Evolutionary conservation across 2,329 filamentous ascomycete species (phyloP).

Genomic region (Xylariales sp.): DNA sequence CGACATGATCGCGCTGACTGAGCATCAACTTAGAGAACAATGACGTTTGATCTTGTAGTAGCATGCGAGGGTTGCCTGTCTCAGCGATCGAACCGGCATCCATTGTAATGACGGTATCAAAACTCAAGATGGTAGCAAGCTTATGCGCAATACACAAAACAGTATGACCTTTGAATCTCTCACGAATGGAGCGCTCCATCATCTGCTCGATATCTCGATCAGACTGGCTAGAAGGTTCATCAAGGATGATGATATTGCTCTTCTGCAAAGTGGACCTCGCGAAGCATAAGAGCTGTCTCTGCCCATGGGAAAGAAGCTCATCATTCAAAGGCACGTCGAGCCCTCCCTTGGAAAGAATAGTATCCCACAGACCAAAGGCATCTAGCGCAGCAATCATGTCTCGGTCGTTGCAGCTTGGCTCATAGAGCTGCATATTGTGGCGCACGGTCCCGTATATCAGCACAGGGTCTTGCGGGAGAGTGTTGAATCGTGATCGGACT

Average conservation of each 20-base stretch:
- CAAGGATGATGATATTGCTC: slow-evolving; percentile 7
- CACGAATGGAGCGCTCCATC: background rate
- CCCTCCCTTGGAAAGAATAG: background rate
- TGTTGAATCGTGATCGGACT: background rate
- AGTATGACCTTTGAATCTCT: background rate
- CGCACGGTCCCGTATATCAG: slow-evolving; percentile 6
- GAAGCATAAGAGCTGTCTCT: slow-evolving; percentile 9
- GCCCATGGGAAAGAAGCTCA: slow-evolving; percentile 3
- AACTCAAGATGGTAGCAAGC: slow-evolving; percentile 1
- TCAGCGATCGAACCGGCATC: background rate
- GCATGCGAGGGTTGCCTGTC: background rate
- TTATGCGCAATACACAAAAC: slow-evolving; percentile 1
- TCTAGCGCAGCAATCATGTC: slow-evolving; percentile 2
- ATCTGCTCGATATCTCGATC: slow-evolving; percentile 1
- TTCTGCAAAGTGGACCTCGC: slow-evolving; percentile 5
- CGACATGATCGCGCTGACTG: background rate
- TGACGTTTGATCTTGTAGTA: background rate
- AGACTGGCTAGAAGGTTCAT: slow-evolving; percentile 8
- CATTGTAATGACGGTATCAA: background rate
- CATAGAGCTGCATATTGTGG: slow-evolving; percentile 4
- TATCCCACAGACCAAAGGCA: background rate
- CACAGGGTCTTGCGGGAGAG: slow-evolving; percentile 8
- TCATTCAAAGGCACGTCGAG: slow-evolving; percentile 2
- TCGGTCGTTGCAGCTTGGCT: background rate
- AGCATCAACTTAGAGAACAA: slow-evolving; percentile 1